Evolutionary conservation across 176 grass and related monocot species (phyloP), one percentile per base, ranked within the genome.

Genomic region (Cymbopogon citratus): DNA sequence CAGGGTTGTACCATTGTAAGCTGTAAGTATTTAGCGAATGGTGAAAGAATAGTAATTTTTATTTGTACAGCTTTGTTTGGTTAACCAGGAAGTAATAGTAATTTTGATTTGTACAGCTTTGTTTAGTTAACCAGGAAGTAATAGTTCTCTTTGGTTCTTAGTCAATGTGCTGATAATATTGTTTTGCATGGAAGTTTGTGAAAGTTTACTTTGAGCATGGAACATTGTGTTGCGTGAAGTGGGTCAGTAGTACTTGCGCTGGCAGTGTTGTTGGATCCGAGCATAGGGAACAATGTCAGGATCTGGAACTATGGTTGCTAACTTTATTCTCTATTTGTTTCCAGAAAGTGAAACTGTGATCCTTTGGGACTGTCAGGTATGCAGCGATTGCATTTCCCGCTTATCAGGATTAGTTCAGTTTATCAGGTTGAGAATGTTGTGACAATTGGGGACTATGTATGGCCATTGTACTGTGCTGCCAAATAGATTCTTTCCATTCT

Each of bases 1-100:
- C 74, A 78, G 66, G 45, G 61, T 31, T 21, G 16, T 81, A 76
- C 69, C 72, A 71, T 79, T 90, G 79, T 83, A 77, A 86, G 54
- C 43, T 86, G 87, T 86, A 86, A 90, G 60, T 86, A 78, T 79
- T 83, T 86, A 90, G 79, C 48, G 28, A 67, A 51, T 74, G 68
- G 44, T 78, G 60, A 28, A 33, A 86, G 59, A 66, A 83, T 86
- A 86, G 84, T 83, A 62, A 44, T 83, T 74, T 83, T 69, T 23
- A 86, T 79, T 71, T 81, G 82, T 89, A 81, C 65, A 85, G 82
- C 78, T 69, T 80, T 39, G 65, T 24, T 54, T 69, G 13, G 46
- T 69, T 80, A 39, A 69, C n/a, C 23, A 0, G 33, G 12, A 15
- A 80, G n/a, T n/a, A 66, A 83, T 86, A 86, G 84, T 83, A 62